Conservation (phyloP, 2,329 filamentous ascomycete species). For the Alternaria longipes region DNA sequence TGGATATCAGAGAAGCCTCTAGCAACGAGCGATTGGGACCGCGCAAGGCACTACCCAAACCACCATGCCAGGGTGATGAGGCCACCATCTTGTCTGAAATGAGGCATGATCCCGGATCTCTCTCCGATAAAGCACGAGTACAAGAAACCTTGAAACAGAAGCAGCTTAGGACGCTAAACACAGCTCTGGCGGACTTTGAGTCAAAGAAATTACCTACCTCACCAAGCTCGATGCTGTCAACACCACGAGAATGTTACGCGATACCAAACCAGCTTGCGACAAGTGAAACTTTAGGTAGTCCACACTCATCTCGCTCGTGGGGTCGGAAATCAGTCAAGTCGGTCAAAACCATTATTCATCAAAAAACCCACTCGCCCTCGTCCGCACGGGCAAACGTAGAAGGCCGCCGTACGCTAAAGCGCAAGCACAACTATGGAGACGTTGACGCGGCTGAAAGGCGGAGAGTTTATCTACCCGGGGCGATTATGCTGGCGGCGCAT, state of each 20-base stretch:
- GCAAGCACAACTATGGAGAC: not conserved
- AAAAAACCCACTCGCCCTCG: slow-evolving; percentile 14
- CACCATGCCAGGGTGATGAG: slow-evolving; percentile 1
- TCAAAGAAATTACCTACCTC: slow-evolving; percentile 29
- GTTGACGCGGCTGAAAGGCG: slow-evolving; percentile 11
- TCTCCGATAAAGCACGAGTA: slow-evolving; percentile 33
- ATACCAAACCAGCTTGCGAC: slow-evolving; percentile 13
- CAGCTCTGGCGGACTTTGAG: slow-evolving; percentile 31
- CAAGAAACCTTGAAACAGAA: slow-evolving; percentile 32
- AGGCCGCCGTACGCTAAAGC: slow-evolving; percentile 1
- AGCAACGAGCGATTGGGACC: slow-evolving; percentile 7
- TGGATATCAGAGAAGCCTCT: slow-evolving; percentile 9
- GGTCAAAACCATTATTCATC: slow-evolving; percentile 17
- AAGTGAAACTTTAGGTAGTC: slow-evolving; percentile 18
- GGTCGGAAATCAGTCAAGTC: slow-evolving; percentile 22
- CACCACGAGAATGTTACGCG: slow-evolving; percentile 43
- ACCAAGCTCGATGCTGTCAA: slow-evolving; percentile 40
- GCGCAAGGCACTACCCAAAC: slow-evolving; percentile 5
- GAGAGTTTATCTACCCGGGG: slow-evolving; percentile 53
- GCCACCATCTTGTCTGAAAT: slow-evolving; percentile 7
- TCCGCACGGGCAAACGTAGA: slow-evolving; percentile 25
- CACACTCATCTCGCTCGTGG: slow-evolving; percentile 10
- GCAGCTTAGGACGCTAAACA: slow-evolving; percentile 34
- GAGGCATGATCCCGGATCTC: slow-evolving; percentile 14
- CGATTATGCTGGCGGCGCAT: slow-evolving; percentile 51